Evolutionary conservation across 2,329 filamentous ascomycete species (phyloP), one percentile per base, ranked within the genome.

Genomic region (Neurospora sp.): DNA sequence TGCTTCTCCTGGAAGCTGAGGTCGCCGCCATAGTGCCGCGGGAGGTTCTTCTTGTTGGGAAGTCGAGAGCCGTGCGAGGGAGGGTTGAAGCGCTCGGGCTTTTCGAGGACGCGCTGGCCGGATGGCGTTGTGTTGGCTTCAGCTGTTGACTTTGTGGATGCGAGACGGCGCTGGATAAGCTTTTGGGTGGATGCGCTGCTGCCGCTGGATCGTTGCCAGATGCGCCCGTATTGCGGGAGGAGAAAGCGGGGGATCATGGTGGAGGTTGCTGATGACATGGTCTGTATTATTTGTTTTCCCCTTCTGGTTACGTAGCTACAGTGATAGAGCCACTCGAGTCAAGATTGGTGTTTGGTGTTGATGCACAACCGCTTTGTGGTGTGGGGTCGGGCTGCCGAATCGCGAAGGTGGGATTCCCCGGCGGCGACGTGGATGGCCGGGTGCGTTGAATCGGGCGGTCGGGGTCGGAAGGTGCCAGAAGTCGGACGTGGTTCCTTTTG

Each of bases 81-180:
- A 2, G 96, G 95, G 67, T 92, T 92, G 85, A 97, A 98, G 79
- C 90, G 91, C 76, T 91, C 87, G 33, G 95, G 95, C 80, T 97
- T 93, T 76, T 92, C 92, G 73, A 99, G 89, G 5, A 93, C 86
- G 72, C 68, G 90, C 85, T 42, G 88, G 87, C 77, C 90, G 91
- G 73, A 80, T 75, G 73, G 76, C 73, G 67, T 75, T 70, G 67
- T 68, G 68, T 52, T 62, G 46, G 70, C 66, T 70, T 66, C 39
- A 46, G 52, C 23, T 68, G 67, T 68, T 70, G 58, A 71, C 52
- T 62, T 62, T 15, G 43, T 52, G 19, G 43, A 52, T 52, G 43
- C 69, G 23, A 72, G 66, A 40, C 66, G 66, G n/a, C 28, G 23
- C 19, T 71, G 68, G 68, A 72, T 40, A 19, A 66, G 39, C 28